phyloP scores from a whole-genome alignment of 768 basidiomycete genomes.

The Harrya chromipes region DNA sequence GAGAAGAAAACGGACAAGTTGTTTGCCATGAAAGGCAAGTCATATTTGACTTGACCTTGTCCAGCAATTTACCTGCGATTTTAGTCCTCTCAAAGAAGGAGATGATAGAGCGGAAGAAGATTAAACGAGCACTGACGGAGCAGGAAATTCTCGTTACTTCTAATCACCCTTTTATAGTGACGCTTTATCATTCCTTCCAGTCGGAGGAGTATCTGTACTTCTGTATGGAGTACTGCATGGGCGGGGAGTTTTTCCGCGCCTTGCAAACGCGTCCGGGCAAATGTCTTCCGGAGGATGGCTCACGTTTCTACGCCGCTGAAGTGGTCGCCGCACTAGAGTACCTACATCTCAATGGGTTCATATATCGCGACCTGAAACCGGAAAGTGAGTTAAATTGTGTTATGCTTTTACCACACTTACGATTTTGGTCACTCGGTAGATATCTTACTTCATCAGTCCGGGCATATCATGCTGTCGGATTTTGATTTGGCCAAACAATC shows the following conservation, averaged over 20 bases:
- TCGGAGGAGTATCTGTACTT: constrained; percentile 97
- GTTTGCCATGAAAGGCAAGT: constrained; percentile 98
- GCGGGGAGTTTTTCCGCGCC: constrained; percentile 98
- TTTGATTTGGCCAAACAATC: constrained; percentile 99
- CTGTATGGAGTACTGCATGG: constrained; percentile 99
- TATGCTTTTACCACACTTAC: constrained; percentile 8
- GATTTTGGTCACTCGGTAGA: constrained; percentile 47
- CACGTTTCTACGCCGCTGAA: constrained; percentile 98
- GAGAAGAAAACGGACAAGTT: constrained; percentile 97
- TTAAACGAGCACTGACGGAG: constrained; percentile 97
- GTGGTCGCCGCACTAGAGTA: constrained; percentile 98
- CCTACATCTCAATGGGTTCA: constrained; percentile 98
- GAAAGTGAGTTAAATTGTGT: constrained; percentile 71
- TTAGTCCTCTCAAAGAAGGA: constrained; percentile 97
- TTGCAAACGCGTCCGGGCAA: constrained; percentile 95
- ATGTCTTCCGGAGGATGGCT: constrained; percentile 92
- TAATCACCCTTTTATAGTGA: constrained; percentile 99
- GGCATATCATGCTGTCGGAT: constrained; percentile 99
- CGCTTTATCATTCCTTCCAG: constrained; percentile 98
- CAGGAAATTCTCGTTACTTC: constrained; percentile 98
- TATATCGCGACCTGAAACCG: constrained; percentile 98
- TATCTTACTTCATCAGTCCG: constrained; percentile 94
- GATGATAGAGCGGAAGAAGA: constrained; percentile 99
- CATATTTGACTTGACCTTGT: constrained; percentile 1
- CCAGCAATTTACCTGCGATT: constrained; percentile 25